Evolutionary conservation across 2,329 filamentous ascomycete species (phyloP), one percentile per base, ranked within the genome.

Genomic region (Cladosporium cucumerinum): DNA sequence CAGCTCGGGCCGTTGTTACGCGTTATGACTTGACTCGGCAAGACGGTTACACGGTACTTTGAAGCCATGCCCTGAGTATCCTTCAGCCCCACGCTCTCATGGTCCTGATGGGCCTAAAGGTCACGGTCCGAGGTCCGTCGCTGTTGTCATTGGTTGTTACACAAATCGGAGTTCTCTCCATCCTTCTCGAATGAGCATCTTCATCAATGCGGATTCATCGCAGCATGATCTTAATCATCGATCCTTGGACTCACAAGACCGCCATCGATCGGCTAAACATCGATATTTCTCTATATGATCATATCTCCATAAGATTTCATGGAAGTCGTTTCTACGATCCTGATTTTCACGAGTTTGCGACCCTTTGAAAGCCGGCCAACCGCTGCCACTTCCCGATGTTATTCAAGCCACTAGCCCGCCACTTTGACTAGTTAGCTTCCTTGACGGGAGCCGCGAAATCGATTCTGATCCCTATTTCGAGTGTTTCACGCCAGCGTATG

Each of bases 391-490:
- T 46, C 39, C 39, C 39, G 39, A n/a, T 46, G n/a, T 46, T 46
- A 30, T 26, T 52, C 8, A 52, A 28, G 49, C 23, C 49, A 52
- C 49, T 52, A 52, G 49, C 49, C 25, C 49, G 49, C 49, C 49
- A 52, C 49, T n/a, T 30, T 18, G 49, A 52, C 49, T 26, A 52
- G 49, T 54, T 54, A 54, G 51, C 51, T 54, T 52, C 23, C 25
- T 52, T 26, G 12, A 18, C 16, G 49, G 23, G 49, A 54, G 51
- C 51, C 51, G 51, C 39, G 39, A 46, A 46, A 46, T 21, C n/a
- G 39, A 46, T 46, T 21, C 10, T 46, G 51, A 32, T 54, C 18
- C 26, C 26, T 8, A 46, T 21, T 12, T 46, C n/a, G 8, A 46
- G n/a, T 21, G n/a, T 46, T 46, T n/a, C n/a, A 46, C 23, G 39